Evolutionary conservation across 495 filamentous ascomycete genomes (phyloP).

Genomic region (Tirmania nivea): DNA sequence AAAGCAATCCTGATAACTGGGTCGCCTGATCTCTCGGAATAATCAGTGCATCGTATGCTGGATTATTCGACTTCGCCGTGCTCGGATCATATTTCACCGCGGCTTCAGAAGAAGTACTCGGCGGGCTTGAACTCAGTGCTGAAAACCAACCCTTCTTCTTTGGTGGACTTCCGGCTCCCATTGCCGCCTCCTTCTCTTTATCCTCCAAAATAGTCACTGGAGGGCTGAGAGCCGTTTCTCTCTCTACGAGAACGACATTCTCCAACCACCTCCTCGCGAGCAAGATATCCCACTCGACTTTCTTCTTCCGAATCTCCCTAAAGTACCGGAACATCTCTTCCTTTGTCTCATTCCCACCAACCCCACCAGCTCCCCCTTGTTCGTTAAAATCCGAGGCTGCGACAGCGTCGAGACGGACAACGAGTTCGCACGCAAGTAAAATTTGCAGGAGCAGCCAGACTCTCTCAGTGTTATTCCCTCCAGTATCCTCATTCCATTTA

Average conservation of each 20-base stretch:
- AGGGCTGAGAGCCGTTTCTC: background rate
- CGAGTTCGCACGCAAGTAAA: slow-evolving; percentile 51
- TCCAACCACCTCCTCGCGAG: slow-evolving; percentile 56
- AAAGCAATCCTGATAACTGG: slow-evolving; percentile 32
- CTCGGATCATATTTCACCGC: slow-evolving; percentile 17
- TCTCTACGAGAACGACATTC: slow-evolving; percentile 36
- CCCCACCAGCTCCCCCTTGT: slow-evolving; percentile 26
- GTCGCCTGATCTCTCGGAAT: slow-evolving; percentile 18
- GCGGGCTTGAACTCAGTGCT: slow-evolving; percentile 16
- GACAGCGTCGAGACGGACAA: slow-evolving; percentile 52
- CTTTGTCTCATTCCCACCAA: slow-evolving; percentile 19
- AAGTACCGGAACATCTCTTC: slow-evolving; percentile 36
- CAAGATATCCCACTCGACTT: slow-evolving; percentile 61
- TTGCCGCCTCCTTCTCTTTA: slow-evolving; percentile 4
- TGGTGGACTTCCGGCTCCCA: slow-evolving; percentile 5
- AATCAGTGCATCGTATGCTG: slow-evolving; percentile 7
- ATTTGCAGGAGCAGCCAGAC: slow-evolving; percentile 69
- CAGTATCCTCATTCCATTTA: slow-evolving; percentile 17
- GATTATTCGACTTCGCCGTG: slow-evolving; percentile 21
- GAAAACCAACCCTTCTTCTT: slow-evolving; percentile 16
- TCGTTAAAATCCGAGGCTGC: slow-evolving; percentile 28
- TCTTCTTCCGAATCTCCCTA: slow-evolving; percentile 39
- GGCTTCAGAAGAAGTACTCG: background rate
- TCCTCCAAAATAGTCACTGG: slow-evolving; percentile 20
- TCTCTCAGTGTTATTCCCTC: slow-evolving; percentile 32